Base-by-base conservation (phyloP, 2,329 filamentous ascomycete species). In the Xylaria sp. region DNA sequence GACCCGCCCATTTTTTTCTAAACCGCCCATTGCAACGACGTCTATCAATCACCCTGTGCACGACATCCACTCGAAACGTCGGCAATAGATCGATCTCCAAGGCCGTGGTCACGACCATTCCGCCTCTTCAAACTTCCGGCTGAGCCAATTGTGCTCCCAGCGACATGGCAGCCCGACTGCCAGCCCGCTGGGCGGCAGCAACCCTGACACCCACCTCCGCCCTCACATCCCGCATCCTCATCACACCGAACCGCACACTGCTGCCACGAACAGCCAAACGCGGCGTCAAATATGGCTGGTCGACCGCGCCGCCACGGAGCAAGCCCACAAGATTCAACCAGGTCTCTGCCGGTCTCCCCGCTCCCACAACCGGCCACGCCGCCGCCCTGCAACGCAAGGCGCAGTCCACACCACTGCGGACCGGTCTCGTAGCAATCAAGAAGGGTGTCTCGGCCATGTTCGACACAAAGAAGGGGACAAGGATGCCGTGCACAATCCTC, bases 391-490 rank as follows among this genome's bases (percentile, higher is more conserved):
- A 79, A 77, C 84, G 87, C 50, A 84, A 82, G 70, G 84, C 82
- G 68, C 80, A 79, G 67, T 87, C 85, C 15, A 85, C 87, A 14
- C 87, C 87, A 0, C 72, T 88, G 43, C 90, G 95, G 28, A 89
- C 93, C 2, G 95, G 95, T 31, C 89, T 92, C 8, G 84, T 99
- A 49, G 93, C 91, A 12, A 84, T 89, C 75, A 99, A 99, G 81
- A 94, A 94, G 80, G 95, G 95, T 77, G 98, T 99, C 92, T 96
- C 93, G 45, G 94, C 91, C 63, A 80, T 97, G 68, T 98, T 91
- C 83, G 89, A 93, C 73, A 56, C 12, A 15, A 86, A 88, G 21
- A 88, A 89, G 25, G 91, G 92, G 70, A 85, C 85, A 67, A 89
- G 94, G 67, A 90, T 89, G 61, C 85, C 94, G 19, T 97, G 93